Base-by-base conservation (phyloP, 192 early-diverging fungal genomes). In the Gaertneriomyces sp. region DNA sequence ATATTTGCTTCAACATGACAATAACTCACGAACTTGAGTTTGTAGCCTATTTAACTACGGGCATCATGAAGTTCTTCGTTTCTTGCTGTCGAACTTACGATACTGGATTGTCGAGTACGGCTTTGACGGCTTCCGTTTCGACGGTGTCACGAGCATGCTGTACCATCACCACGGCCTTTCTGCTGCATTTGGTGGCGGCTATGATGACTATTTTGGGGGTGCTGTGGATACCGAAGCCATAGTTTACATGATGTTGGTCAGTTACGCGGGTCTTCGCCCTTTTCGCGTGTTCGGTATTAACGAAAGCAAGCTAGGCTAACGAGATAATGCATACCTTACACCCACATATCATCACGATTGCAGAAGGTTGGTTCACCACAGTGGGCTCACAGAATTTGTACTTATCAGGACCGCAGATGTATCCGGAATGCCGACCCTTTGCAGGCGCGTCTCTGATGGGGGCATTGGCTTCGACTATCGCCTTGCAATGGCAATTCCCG, bases 41-140 rank as follows among this genome's bases (percentile, higher is more conserved):
- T 78, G 70, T 61, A 86, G 94, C 14, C 82, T 98, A 44, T 98
- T 98, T 79, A 97, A 98, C 81, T 98, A 98, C 68, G 86, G 88
- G 5, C 83, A 85, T 76, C 89, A 91, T 72, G 96, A 98, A 73
- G 89, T 91, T 3, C 75, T 93, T 67, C 89, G 96, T 4, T 98
- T 97, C 83, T 74, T 98, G 55, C 78, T 98, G 63, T 95, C 92
- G 60, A 98, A 98, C 72, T 73, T 97, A 64, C 83, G 94, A 42
- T 97, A 92, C 78, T 98, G 91, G 89, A 78, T 98, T 72, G 86
- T 90, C 43, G 87, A 89, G 69, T 98, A 85, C 71, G 72, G 78
- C 14, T 93, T 98, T 69, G 96, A 97, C 74, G 96, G 96, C 14
- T 97, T 98, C 89, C 88, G 96, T 44, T 98, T 98, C 64, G 96